phyloP scores from a whole-genome alignment of 176 grass and related monocot genomes.

The Chloris gayana region DNA sequence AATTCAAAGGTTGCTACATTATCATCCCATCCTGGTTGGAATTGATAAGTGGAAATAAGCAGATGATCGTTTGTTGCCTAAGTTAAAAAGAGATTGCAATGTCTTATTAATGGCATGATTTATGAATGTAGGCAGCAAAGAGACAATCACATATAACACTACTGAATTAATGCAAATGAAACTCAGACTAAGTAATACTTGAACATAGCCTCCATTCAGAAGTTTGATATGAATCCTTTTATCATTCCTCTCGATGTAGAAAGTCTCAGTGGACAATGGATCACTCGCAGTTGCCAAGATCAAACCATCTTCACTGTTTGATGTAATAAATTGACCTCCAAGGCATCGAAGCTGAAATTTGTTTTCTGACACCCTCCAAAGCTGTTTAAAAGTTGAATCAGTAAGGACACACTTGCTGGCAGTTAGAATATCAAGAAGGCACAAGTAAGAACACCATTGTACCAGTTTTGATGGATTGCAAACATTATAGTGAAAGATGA shows the following conservation, averaged over 20 bases:
- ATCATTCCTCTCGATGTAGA: conserved; percentile 65
- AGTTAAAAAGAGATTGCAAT: conserved; percentile 43
- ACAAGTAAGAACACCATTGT: not conserved
- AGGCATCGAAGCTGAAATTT: conserved; percentile 69
- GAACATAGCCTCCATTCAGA: conserved; percentile 64
- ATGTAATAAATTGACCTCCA: conserved; percentile 76
- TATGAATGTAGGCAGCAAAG: conserved; percentile 3
- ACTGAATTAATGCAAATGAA: not conserved
- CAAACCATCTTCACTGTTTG: conserved; percentile 38
- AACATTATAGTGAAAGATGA: not conserved
- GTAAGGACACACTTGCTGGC: not conserved
- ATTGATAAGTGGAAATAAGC: conserved; percentile 73
- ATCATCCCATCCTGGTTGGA: conserved; percentile 66
- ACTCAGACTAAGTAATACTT: conserved; percentile 36
- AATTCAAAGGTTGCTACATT: conserved; percentile 80
- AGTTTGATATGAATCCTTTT: conserved; percentile 71
- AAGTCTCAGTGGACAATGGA: conserved; percentile 55
- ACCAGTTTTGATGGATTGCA: conserved; percentile 3
- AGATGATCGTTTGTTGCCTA: conserved; percentile 68
- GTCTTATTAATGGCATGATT: conserved; percentile 17
- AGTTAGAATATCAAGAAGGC: not conserved
- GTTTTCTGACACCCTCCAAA: conserved; percentile 71
- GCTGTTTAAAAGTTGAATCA: conserved; percentile 45
- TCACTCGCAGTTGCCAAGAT: conserved; percentile 51
- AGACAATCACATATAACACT: conserved; percentile 29